Base-by-base conservation (phyloP, 108 stramenopile genomes). In the Cyclotella baltica region DNA sequence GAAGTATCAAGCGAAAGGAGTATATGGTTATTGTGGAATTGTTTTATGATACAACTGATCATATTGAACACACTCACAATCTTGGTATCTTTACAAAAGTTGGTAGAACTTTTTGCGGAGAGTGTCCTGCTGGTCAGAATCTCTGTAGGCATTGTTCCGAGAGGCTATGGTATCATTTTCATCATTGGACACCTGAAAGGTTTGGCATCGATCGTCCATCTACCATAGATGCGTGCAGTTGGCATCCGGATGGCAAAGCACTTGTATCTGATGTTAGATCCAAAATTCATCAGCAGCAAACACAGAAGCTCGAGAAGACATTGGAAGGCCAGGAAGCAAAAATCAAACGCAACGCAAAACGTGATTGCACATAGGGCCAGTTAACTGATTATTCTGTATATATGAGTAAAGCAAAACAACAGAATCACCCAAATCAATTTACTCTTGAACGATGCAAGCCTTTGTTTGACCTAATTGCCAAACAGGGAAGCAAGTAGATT, bases 11-110 rank as follows among this genome's bases (percentile, higher is more conserved):
- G 37, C n/a, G 40, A 25, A 35, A 40, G 23, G 19, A 64, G 37
- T 38, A 64, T n/a, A 18, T 64, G 34, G 63, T 64, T 29, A 40
- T 38, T 22, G 2, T 64, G 37, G 63, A 64, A 16, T 3, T 64
- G 34, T 8, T 4, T 16, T 64, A 64, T 19, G 37, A 64, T 19
- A 3, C 36, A 64, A 64, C 63, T 38, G 27, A 16, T 64, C 33
- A 64, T 3, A 4, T 22, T 4, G 63, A 64, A 18, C 11, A 40
- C 0, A 40, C 11, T 11, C 63, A 64, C 27, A 6, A 10, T 1
- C 20, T 64, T 35, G 37, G 63, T 0, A 38, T 64, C 3, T 64
- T 64, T 40, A 34, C 34, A 16, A 20, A 22, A 5, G 18, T 64
- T 19, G 16, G 10, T 13, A 8, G 37, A 19, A 16, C 11, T 22